Evolutionary conservation across 768 basidiomycete genomes (phyloP).

Genomic region (Pisolithus microcarpus): DNA sequence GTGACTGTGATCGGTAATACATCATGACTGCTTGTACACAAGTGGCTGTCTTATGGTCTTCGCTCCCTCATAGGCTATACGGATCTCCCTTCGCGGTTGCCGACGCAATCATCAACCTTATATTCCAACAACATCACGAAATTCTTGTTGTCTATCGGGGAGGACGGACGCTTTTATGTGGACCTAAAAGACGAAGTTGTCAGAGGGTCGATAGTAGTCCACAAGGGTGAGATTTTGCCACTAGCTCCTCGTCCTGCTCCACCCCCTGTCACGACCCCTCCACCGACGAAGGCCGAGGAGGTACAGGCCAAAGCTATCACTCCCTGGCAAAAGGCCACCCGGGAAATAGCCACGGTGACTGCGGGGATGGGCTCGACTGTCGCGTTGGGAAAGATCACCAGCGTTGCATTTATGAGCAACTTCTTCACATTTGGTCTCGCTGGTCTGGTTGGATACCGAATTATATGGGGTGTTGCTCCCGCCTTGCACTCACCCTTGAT

Average conservation of each 20-base stretch:
- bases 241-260: conserved; percentile 65
- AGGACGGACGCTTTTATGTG: conserved; percentile 53
- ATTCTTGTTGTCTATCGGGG: conserved; percentile 75
- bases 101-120: conserved; percentile 82
- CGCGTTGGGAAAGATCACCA: conserved; percentile 72
- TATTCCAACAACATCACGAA: conserved; percentile 92
- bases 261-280: conserved; percentile 46
- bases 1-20: conserved; percentile 72
- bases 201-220: conserved; percentile 70
- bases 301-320: conserved; percentile 54
- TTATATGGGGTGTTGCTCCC: conserved; percentile 85
- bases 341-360: conserved; percentile 68
- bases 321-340: conserved; percentile 76
- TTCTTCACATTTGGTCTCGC: conserved; percentile 88
- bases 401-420: conserved; percentile 79
- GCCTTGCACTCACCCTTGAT: conserved; percentile 86
- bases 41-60: conserved; percentile 2
- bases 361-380: conserved; percentile 69
- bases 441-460: conserved; percentile 79
- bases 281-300: conserved; percentile 41
- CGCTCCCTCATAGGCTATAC: conserved; percentile 51
- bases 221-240: conserved; percentile 58
- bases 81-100: conserved; percentile 80
- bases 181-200: conserved; percentile 81
- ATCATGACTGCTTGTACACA: background rate